These are phyloP conservation scores for Canna indica DNA, from an alignment of 176 grass and related monocot genomes.

Conservation along the genomic window DNA sequence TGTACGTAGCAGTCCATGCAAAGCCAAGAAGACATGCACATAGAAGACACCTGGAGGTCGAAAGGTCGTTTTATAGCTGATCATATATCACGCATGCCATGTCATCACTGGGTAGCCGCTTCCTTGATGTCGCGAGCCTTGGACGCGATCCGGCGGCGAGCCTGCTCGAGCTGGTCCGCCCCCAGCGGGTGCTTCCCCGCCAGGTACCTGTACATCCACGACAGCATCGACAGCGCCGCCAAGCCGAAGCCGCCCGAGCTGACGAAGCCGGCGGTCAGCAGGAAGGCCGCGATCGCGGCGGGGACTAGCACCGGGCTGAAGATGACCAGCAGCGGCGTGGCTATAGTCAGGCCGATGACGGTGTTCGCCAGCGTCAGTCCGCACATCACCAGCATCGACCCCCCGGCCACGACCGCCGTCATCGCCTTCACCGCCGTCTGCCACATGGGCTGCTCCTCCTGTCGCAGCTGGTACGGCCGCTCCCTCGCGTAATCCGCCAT, in stretches of 20 bases:
- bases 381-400: slow-evolving; percentile 7
- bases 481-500: neutral
- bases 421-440: slow-evolving; percentile 1
- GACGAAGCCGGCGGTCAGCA: neutral
- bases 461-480: neutral
- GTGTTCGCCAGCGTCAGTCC: neutral
- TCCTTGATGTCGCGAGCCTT: neutral
- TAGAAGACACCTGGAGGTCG: no score
- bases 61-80: no score
- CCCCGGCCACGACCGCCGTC: neutral
- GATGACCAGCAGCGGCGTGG: slow-evolving; percentile 7
- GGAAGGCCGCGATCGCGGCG: neutral
- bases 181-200: slow-evolving; percentile 5
- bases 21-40: no score
- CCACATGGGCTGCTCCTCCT: neutral
- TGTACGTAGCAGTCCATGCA: no score
- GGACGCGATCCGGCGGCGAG: neutral
- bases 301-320: slow-evolving; percentile 4
- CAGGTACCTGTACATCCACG: slow-evolving; percentile 10
- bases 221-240: neutral
- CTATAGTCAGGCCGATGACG: neutral
- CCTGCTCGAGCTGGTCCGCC: neutral
- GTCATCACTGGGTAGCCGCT: neutral
- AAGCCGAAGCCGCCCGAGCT: neutral
- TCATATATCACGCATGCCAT: no score